Evolutionary conservation across 768 basidiomycete species (phyloP), one percentile per base, ranked within the genome.

Genomic region (Leccinum disarticulatum): DNA sequence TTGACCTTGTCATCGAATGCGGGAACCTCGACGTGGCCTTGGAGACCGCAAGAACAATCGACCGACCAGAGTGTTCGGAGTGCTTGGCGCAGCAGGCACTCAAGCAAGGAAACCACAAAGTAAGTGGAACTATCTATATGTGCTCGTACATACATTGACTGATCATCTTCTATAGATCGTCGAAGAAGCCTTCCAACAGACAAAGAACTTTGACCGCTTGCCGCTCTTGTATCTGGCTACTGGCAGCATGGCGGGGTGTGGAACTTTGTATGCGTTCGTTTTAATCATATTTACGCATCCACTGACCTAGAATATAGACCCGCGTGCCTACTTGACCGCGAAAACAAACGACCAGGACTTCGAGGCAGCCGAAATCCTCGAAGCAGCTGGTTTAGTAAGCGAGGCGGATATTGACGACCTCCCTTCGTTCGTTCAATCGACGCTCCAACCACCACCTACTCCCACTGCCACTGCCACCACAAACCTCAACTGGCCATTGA

Each of bases 31-130:
- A 95, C 63, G 95, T 98, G 25, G 97, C 95, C 15, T 80, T 97
- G 70, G 97, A 99, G 77, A 96, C 90, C 55, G 96, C 95, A 4
- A 87, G 85, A 69, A 76, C 82, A 5, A 90, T 98, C 57, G 94
- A 96, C 65, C 84, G 93, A 56, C 82, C 90, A 10, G 97, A 98
- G 63, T 90, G 88, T 67, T 98, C 96, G 97, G 84, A 89, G 58
- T 84, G 95, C 61, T 77, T 99, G 27, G 96, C 94, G 1, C 91
- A 95, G 66, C 95, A 98, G 73, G 97, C 96, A 8, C 79, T 98
- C 68, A 96, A 96, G 77, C 96, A 98, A 77, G 97, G 97, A 33
- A 95, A 96, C 70, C 95, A 99, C 76, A 94, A 94, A 79, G 95
- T 89, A 60, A 36, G 69, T 68, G 35, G 25, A 41, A 6, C 3